These are phyloP conservation scores for Mikania micrantha DNA, from an alignment of 129 eudicot genomes.

Conservation along the genomic window DNA sequence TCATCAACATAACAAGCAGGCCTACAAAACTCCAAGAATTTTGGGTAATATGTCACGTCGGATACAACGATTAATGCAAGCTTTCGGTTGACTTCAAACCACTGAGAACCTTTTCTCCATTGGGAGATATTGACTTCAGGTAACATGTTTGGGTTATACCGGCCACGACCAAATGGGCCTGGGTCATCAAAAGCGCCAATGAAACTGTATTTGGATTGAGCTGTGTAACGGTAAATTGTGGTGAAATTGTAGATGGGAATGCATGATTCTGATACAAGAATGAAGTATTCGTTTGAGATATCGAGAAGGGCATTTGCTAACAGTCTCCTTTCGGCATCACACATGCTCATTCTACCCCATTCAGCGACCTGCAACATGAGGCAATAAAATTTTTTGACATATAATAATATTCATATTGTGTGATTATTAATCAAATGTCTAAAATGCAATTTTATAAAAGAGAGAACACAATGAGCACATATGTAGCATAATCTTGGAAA, in stretches of 20 bases:
- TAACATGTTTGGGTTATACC: slow-evolving; percentile 64
- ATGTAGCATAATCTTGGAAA: not conserved
- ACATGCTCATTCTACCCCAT: slow-evolving; percentile 97
- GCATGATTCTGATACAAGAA: slow-evolving; percentile 94
- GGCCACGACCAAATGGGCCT: slow-evolving; percentile 84
- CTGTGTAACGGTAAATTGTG: slow-evolving; percentile 47
- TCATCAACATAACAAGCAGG: slow-evolving; percentile 69
- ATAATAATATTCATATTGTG: not conserved
- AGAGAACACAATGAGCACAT: not conserved
- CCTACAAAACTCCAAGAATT: slow-evolving; percentile 61
- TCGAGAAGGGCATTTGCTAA: slow-evolving; percentile 90
- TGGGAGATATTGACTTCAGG: slow-evolving; percentile 79
- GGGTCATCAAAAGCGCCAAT: slow-evolving; percentile 87
- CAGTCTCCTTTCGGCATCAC: slow-evolving; percentile 92
- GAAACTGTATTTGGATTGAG: slow-evolving; percentile 67
- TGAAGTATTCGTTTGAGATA: slow-evolving; percentile 67
- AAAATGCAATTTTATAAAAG: not conserved
- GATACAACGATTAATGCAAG: slow-evolving; percentile 57
- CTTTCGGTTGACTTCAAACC: slow-evolving; percentile 84
- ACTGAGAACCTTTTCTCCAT: slow-evolving; percentile 96
- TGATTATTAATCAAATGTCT: not conserved
- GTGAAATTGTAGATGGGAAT: slow-evolving; percentile 83
- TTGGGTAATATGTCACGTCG: slow-evolving; percentile 63
- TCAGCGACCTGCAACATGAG: slow-evolving; percentile 46
- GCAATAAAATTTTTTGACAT: not conserved